Conservation (phyloP, 2,329 filamentous ascomycete species). For the Aspergillus arachidicola region DNA sequence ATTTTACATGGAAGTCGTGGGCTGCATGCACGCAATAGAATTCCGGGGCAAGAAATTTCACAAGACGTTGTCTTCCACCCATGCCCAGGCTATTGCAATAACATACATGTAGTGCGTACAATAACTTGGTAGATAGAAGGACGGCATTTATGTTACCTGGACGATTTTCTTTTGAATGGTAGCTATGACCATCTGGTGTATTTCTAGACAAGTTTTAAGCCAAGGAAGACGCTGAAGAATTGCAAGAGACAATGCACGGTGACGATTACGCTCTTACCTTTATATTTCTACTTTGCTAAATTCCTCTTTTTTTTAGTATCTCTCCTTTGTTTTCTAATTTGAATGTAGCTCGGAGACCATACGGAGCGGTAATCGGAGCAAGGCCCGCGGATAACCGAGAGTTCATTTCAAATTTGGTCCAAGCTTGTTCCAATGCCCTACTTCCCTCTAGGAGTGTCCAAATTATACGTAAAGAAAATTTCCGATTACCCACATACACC, state of each 20-base stretch:
- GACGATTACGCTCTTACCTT: not conserved
- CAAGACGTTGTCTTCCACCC: not conserved
- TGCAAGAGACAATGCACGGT: not conserved
- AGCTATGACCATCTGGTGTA: not conserved
- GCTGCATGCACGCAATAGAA: not conserved
- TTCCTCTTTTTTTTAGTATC: not conserved
- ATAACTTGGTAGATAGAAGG: not conserved
- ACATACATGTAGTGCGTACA: not conserved
- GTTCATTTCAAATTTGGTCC: not conserved
- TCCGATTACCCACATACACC: not conserved
- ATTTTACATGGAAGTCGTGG: not conserved
- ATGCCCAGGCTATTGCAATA: not conserved
- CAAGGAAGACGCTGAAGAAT: not conserved
- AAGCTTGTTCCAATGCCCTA: not conserved
- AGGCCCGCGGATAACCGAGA: not conserved
- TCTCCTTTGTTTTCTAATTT: not conserved
- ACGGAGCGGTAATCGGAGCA: not conserved
- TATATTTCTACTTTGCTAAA: not conserved
- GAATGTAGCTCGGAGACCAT: not conserved
- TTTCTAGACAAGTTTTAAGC: not conserved
- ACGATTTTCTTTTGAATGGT: not conserved
- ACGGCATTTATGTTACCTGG: not conserved
- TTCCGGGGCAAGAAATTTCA: not conserved
- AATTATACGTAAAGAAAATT: not conserved
- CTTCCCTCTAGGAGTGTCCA: not conserved